Evolutionary conservation across 805 yeast genomes (phyloP).

Genomic region (Metschnikowia lochheadii): DNA sequence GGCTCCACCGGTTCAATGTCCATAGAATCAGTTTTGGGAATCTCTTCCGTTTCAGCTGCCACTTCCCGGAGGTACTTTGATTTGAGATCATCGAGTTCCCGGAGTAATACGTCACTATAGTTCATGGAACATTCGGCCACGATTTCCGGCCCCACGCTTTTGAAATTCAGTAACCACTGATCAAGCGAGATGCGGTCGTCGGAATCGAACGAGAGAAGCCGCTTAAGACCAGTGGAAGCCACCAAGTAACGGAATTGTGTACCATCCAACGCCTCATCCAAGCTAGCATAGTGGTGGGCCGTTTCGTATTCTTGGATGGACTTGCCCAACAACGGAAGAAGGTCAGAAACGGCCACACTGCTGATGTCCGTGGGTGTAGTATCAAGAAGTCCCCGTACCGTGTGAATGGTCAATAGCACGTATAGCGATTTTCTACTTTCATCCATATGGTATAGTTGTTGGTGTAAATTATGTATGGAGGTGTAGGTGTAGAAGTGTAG

Average conservation of each 20-base stretch:
- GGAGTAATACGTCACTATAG: slow-evolving; percentile 7
- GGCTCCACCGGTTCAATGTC: background rate
- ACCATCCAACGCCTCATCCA: background rate
- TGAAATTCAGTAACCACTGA: background rate
- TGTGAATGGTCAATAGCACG: slow-evolving; percentile 1
- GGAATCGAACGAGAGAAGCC: background rate
- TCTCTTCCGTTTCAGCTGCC: background rate
- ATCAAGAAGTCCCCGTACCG: background rate
- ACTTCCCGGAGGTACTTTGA: background rate
- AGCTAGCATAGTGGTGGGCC: background rate
- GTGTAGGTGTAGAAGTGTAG: too few relatives aligned
- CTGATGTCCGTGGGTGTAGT: background rate
- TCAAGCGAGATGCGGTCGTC: background rate
- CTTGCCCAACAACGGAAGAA: background rate
- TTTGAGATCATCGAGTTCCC: slow-evolving; percentile 11
- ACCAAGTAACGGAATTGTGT: background rate
- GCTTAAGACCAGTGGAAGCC: slow-evolving; percentile 1
- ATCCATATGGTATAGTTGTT: background rate
- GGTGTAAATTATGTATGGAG: too few relatives aligned
- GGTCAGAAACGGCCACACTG: background rate
- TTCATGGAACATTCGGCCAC: slow-evolving; percentile 13
- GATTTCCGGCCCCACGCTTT: slow-evolving; percentile 5
- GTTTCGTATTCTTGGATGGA: background rate
- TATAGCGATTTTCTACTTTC: slow-evolving; percentile 2
- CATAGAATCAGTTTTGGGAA: background rate